Percentiles rank a stretch among this genome's conserved stretches.
phyloP scores from a whole-genome alignment of 2,329 filamentous ascomycete genomes.

The Capronia coronata region DNA sequence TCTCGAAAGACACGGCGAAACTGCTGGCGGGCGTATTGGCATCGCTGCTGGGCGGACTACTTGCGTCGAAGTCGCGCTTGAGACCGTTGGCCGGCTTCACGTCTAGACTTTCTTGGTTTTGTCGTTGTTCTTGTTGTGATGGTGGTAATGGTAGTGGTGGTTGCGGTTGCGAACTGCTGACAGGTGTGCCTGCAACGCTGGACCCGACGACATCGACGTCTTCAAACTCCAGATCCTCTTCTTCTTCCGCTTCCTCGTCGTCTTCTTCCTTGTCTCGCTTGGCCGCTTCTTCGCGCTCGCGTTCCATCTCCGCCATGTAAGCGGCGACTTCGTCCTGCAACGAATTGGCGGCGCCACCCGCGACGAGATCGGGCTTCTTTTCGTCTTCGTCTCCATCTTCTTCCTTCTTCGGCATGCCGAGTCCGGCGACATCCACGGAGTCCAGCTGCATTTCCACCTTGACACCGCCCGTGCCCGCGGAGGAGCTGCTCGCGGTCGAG shows the following conservation, averaged over 20 bases:
- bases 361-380: conserved; percentile 16
- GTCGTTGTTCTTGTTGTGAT: no score
- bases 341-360: not conserved
- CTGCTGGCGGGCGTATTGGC: conserved; percentile 21
- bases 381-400: conserved; percentile 24
- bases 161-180: conserved; percentile 8
- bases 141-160: no score
- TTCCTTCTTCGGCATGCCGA: conserved; percentile 15
- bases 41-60: conserved; percentile 17
- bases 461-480: not conserved
- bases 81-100: conserved; percentile 16
- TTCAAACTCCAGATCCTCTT: conserved; percentile 28
- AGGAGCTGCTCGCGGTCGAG: conserved; percentile 6
- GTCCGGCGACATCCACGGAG: not conserved
- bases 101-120: not conserved
- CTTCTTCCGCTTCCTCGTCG: conserved; percentile 25
- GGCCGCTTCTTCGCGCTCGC: conserved; percentile 20
- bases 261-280: conserved; percentile 22
- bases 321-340: conserved; percentile 20
- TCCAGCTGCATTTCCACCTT: conserved; percentile 10
- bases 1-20: no score
- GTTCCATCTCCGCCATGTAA: conserved; percentile 25
- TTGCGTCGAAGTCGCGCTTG: conserved; percentile 25
- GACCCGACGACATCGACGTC: conserved; percentile 22
- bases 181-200: conserved; percentile 19